Base-by-base conservation (phyloP, 225 moss, liverwort and hornwort species). In the Climacium dendroides region DNA sequence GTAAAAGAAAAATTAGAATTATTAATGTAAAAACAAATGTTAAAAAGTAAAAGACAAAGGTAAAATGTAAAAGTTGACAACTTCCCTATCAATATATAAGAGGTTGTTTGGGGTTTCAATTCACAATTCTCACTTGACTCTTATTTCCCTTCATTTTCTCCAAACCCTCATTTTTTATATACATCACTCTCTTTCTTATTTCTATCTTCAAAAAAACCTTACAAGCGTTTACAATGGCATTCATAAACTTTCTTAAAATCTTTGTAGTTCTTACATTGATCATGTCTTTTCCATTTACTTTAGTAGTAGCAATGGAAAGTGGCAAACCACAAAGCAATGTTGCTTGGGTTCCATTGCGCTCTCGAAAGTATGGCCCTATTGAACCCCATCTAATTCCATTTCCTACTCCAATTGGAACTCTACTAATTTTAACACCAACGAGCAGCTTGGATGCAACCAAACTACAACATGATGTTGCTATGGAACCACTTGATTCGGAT, bases 381-480 rank as follows among this genome's bases (percentile, higher is more conserved):
- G n/a, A n/a, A n/a, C n/a, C 11, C 58, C 58, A 34, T 22, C 13
- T 22, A 24, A 24, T 58, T 75, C 52, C 52, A 22, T 22, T 22
- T 23, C 74, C 20, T 22, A 4, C 50, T 74, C 6, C 20, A 17
- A 52, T 74, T 32, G 20, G 1, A 22, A 32, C 1, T 74, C 1
- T 1, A 1, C 5, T 50, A 32, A 7, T 8, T 45, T 8, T 7
- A 5, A 7, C 1, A 0, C 30, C 74, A 74, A 12, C 5, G 0
- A 74, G 20, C 7, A 45, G 45, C 45, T 19, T 20, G 20, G 20
- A 50, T 74, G 20, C 2, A 2, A 32, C 13, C 12, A 12, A 50
- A 50, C 50, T 34, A 19, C 32, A 32, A 50, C 5, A 20, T 16
- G 28, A 74, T 32, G 20, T 69, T 24, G 37, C 4, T 0, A 2